Conservation (phyloP, 345 rosid genomes). For the Populus alba region DNA sequence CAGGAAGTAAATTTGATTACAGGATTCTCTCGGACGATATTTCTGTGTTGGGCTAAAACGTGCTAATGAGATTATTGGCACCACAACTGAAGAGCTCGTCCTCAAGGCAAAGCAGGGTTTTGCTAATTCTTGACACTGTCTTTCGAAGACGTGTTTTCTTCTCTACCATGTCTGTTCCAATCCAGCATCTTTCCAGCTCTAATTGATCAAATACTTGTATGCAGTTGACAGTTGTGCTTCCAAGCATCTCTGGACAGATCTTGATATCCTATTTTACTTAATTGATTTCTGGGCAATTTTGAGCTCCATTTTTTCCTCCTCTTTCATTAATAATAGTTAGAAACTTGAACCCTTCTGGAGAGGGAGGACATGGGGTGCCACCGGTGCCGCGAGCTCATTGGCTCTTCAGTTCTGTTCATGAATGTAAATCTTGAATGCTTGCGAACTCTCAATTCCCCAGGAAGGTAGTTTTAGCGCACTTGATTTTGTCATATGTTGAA, state of each 20-base stretch:
- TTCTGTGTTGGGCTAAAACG: slow-evolving; percentile 73
- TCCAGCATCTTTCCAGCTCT: background rate
- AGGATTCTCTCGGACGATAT: slow-evolving; percentile 82
- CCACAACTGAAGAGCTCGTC: slow-evolving; percentile 86
- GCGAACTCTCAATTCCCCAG: background rate
- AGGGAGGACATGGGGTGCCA: background rate
- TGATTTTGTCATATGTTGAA: background rate
- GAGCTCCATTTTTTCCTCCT: background rate
- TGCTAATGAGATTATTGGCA: slow-evolving; percentile 82
- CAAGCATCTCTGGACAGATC: background rate
- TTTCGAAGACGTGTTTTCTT: slow-evolving; percentile 13
- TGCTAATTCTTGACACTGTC: slow-evolving; percentile 29
- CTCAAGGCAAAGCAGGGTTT: slow-evolving; percentile 62
- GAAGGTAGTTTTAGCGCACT: background rate
- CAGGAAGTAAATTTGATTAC: slow-evolving; percentile 7
- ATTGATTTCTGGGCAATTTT: background rate
- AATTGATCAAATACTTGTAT: background rate
- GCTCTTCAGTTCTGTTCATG: background rate
- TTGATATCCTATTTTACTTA: background rate
- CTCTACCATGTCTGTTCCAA: background rate
- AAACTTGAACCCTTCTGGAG: background rate
- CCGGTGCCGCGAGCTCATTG: background rate
- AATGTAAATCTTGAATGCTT: background rate
- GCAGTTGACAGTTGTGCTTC: background rate
- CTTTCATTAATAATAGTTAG: background rate